A percentile compares a stretch with the other conserved stretches of the same genome.
phyloP scores from a whole-genome alignment of 352 stramenopile species.

The Globisporangium solare region DNA sequence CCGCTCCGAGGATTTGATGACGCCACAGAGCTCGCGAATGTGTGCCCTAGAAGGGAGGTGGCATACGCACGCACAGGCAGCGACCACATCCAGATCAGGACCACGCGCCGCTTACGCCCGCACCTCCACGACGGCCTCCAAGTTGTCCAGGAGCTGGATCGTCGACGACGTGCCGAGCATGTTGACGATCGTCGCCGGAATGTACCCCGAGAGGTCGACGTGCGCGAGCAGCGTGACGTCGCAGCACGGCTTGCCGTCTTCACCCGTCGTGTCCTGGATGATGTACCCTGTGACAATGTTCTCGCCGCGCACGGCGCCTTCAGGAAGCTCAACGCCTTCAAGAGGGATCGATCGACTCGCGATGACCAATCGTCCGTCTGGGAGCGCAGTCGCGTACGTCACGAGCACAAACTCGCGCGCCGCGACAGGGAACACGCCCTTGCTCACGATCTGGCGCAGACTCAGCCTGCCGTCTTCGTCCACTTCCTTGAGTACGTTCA shows the following conservation, averaged over 20 bases:
- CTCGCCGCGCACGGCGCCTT: conserved; percentile 60
- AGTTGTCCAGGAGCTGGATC: conserved; percentile 71
- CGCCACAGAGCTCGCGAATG: too few relatives aligned
- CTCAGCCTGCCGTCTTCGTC: conserved; percentile 51
- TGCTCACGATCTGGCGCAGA: conserved; percentile 72
- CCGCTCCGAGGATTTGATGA: too few relatives aligned
- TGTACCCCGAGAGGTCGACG: conserved; percentile 73
- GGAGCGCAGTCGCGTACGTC: conserved; percentile 45
- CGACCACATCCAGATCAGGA: too few relatives aligned
- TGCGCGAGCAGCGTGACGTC: conserved; percentile 74
- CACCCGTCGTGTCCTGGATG: conserved; percentile 52
- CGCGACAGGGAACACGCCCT: conserved; percentile 72
- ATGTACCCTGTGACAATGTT: conserved; percentile 79
- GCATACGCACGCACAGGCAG: too few relatives aligned
- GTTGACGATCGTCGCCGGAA: conserved; percentile 76
- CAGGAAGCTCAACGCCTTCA: conserved; percentile 33
- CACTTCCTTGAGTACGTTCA: conserved; percentile 48
- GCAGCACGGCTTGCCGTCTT: conserved; percentile 46
- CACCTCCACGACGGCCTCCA: conserved; percentile 38
- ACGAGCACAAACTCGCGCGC: conserved; percentile 73
- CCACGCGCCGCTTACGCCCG: background rate
- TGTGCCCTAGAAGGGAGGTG: too few relatives aligned
- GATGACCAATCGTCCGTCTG: conserved; percentile 55
- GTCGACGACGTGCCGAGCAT: conserved; percentile 83
- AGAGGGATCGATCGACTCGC: conserved; percentile 61